Evolutionary conservation across 2,329 filamentous ascomycete species (phyloP), one percentile per base, ranked within the genome.

Genomic region (Diaporthe sp.): DNA sequence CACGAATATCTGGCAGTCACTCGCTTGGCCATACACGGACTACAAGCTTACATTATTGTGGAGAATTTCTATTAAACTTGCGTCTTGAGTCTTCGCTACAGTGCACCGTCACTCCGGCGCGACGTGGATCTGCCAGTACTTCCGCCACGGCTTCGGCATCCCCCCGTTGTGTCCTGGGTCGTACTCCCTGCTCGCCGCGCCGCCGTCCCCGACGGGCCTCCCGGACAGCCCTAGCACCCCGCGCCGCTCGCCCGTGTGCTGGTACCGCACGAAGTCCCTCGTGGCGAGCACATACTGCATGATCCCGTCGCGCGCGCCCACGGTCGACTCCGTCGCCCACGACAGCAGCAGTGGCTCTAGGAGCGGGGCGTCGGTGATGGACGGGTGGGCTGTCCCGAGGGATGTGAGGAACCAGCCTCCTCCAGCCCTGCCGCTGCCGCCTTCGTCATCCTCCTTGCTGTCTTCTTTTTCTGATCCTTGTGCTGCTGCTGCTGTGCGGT

Each of bases 301-400:
- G 55, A 93, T 79, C 0, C 89, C 91, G 73, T 90, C 85, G 56
- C 84, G 84, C 1, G 88, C 88, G 71, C 90, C 83, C n/a, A 92
- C 86, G 1, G 85, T 88, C 0, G 91, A 89, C 0, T 91, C 90
- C 0, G 91, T 93, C 0, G 90, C 89, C 83, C 89, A 88, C 72
- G 88, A 86, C 58, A 93, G 84, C 37, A 93, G 82, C 68, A 88
- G 82, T 0, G 92, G 92, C 75, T 92, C 88, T 10, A 94, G 86
- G 3, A 93, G 83, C 0, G 92, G 91, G 22, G 92, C 92, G 78
- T 93, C 92, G 0, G 92, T 93, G 27, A 92, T 89, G 13, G 88
- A 90, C 0, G 92, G 91, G 78, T 94, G 92, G 0, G 90, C 83
- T 0, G 88, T 90, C 42, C 87, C 87, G 1, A 89, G 79, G 37